Conservation (phyloP, 1,284 basidiomycete species). For the Pseudozyma hubeiensis region DNA sequence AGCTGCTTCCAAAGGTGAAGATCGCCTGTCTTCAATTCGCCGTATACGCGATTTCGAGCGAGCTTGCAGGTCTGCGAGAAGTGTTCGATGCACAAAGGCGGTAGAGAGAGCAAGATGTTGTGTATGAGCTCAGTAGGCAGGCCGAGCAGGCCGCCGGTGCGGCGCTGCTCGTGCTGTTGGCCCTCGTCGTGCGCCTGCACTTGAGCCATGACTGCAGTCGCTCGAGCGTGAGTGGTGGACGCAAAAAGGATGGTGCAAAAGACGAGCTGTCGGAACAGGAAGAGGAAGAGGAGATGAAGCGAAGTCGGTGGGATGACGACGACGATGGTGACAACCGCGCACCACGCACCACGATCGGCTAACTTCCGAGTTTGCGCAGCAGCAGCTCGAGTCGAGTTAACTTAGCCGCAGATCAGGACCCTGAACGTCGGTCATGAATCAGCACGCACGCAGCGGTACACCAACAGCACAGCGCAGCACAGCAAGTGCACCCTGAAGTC, state of each 20-base stretch:
- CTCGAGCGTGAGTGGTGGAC: background rate
- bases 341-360: too few relatives aligned
- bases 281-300: background rate
- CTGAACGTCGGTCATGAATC: slow-evolving; percentile 10
- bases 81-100: slow-evolving; percentile 44
- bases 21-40: slow-evolving; percentile 15
- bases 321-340: background rate
- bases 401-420: slow-evolving; percentile 1
- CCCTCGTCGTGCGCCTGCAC: background rate
- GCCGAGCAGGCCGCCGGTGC: slow-evolving; percentile 16
- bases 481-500: background rate
- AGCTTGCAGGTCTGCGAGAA: slow-evolving; percentile 46
- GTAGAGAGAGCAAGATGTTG: slow-evolving; percentile 26
- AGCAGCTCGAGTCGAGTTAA: background rate
- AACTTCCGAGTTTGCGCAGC: too few relatives aligned
- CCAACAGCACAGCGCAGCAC: background rate
- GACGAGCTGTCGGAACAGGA: background rate
- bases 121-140: slow-evolving; percentile 46
- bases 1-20: slow-evolving; percentile 43
- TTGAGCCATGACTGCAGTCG: slow-evolving; percentile 2
- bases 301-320: background rate
- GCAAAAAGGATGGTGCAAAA: background rate
- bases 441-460: slow-evolving; percentile 1
- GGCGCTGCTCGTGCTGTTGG: background rate
- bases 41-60: slow-evolving; percentile 38